Evolutionary conservation across 169 alveolate species (phyloP), one percentile per base, ranked within the genome.

Genomic region (Plasmodium coatneyi): DNA sequence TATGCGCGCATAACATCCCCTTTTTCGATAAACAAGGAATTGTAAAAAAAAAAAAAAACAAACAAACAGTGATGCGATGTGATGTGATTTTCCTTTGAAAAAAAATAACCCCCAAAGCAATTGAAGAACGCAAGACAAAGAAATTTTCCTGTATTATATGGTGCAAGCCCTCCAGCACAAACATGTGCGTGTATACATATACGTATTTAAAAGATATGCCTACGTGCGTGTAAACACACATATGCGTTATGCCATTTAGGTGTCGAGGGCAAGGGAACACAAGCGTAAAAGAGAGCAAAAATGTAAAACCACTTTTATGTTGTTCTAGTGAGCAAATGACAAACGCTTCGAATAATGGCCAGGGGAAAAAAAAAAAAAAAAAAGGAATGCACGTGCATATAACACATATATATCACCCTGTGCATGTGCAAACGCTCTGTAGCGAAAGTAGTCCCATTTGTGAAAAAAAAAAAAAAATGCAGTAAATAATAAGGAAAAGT

Each of bases 281-380:
- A 66, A 66, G 36, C 41, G 30, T 22, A 22, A 4, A 66, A 28
- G 76, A 66, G 76, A 66, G 76, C 76, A 66, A 66, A 66, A 22
- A 66, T 28, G 36, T 19, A 19, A 66, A 66, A 25, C 41, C 76
- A 66, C 39, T 43, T 19, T 74, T 74, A n/a, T 74, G 46, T 74
- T n/a, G 54, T 32, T 74, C 82, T 74, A 74, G 54, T 34, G 5
- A 32, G 54, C 54, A 34, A 32, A 34, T 74, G 46, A 39, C 46
- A 74, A 74, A 34, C n/a, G 82, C 54, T 74, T 74, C 54, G 7
- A 74, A 74, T 30, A 34, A 30, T 10, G 54, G 3, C 36, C 36
- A 16, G 22, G 54, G 60, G 3, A 72, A 72, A 72, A 71, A 71
- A 71, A 71, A 71, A 72, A 72, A 72, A 72, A 72, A 72, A 72